Conservation (phyloP, 2,329 filamentous ascomycete species). For the Trichoderma semiorbis region DNA sequence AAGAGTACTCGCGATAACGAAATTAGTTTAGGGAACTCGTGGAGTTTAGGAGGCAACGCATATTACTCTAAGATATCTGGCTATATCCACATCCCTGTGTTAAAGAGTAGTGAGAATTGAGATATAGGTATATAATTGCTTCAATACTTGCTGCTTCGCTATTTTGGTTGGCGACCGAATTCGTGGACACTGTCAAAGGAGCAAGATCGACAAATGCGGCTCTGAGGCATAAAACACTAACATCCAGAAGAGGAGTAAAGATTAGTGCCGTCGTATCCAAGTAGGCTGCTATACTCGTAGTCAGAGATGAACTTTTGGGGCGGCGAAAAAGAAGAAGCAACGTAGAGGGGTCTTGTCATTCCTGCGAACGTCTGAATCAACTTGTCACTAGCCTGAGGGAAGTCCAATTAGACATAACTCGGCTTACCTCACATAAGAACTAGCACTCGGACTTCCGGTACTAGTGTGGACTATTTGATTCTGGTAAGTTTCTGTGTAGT, state of each 20-base stretch:
- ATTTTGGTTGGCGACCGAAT: background rate
- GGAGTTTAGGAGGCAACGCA: too few species aligned
- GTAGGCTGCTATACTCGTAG: background rate
- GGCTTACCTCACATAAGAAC: background rate
- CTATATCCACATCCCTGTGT: background rate
- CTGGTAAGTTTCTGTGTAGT: background rate
- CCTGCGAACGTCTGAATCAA: background rate
- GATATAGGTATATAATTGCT: background rate
- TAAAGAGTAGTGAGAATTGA: background rate
- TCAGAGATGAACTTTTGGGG: background rate
- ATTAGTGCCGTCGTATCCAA: fast-evolving
- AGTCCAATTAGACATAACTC: background rate
- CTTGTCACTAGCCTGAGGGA: background rate
- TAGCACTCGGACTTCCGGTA: background rate
- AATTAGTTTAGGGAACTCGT: too few species aligned
- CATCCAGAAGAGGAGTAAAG: background rate
- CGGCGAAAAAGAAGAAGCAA: background rate
- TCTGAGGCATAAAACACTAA: fast-evolving
- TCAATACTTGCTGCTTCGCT: background rate
- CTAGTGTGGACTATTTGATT: background rate
- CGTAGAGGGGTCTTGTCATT: background rate
- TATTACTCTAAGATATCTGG: too few species aligned
- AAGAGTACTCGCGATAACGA: too few species aligned
- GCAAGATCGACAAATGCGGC: background rate
- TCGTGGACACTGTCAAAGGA: background rate